phyloP scores from a whole-genome alignment of 2,329 filamentous ascomycete genomes.

The Penicillium sp. region DNA sequence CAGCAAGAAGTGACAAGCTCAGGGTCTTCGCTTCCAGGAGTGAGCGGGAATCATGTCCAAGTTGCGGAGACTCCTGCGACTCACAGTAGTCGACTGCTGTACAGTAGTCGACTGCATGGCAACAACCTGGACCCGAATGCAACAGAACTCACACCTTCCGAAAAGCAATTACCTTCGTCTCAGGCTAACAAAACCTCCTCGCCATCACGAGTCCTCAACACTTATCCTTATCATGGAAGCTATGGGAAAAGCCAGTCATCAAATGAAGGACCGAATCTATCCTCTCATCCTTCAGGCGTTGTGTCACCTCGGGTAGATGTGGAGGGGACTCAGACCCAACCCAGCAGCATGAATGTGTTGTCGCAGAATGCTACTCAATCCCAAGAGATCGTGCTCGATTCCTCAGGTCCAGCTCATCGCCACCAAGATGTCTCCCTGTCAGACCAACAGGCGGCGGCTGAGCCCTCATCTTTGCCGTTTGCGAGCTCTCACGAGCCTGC shows the following conservation, averaged over 20 bases:
- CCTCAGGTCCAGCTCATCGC: slow-evolving; percentile 18
- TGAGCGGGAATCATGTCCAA: slow-evolving; percentile 24
- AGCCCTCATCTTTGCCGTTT: slow-evolving; percentile 18
- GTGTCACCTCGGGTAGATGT: slow-evolving; percentile 12
- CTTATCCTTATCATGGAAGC: slow-evolving; percentile 26
- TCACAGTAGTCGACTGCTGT: slow-evolving; percentile 9
- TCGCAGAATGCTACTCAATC: slow-evolving; percentile 17
- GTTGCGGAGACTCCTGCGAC: slow-evolving; percentile 29
- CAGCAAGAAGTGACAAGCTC: slow-evolving; percentile 23
- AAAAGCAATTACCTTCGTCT: slow-evolving; percentile 17
- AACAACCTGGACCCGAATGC: background rate
- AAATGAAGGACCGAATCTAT: slow-evolving; percentile 12
- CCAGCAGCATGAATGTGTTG: slow-evolving; percentile 13
- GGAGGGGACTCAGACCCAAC: slow-evolving; percentile 24
- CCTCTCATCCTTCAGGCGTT: slow-evolving; percentile 3
- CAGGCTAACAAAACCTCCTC: slow-evolving; percentile 29
- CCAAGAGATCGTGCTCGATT: slow-evolving; percentile 21
- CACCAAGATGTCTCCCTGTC: slow-evolving; percentile 11
- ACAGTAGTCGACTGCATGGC: slow-evolving; percentile 7
- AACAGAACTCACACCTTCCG: background rate
- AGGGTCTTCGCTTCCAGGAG: slow-evolving; percentile 18
- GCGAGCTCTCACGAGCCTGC: slow-evolving; percentile 16
- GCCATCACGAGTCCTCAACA: slow-evolving; percentile 33
- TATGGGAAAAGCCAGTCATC: slow-evolving; percentile 14
- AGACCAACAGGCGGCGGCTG: slow-evolving; percentile 6